Conservation (phyloP, 2,329 filamentous ascomycete genomes). For the Ceratocystiopsis sp. region DNA sequence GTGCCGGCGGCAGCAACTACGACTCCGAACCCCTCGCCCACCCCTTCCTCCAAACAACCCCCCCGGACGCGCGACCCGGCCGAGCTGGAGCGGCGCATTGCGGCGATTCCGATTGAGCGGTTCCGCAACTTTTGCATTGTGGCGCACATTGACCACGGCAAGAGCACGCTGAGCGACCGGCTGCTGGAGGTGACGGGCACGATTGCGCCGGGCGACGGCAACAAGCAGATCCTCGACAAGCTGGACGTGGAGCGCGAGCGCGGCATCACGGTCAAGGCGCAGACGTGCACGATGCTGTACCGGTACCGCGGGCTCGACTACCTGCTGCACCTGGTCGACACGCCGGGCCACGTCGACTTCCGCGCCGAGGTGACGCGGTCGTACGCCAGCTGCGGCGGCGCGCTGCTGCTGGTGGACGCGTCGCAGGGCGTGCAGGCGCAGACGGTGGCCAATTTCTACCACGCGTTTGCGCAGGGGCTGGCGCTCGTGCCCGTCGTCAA, state of each 20-base stretch:
- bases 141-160: constrained; percentile 96
- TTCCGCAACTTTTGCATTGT: constrained; percentile 97
- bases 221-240: constrained; percentile 94
- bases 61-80: constrained; percentile 8
- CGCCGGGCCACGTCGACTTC: constrained; percentile 95
- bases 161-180: constrained; percentile 86
- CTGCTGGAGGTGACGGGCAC: constrained; percentile 88
- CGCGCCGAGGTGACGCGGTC: constrained; percentile 88
- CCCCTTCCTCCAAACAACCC: not conserved
- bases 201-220: constrained; percentile 60
- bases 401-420: constrained; percentile 82
- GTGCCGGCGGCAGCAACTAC: not conserved
- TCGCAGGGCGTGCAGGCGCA: constrained; percentile 95
- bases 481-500: constrained; percentile 84
- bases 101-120: constrained; percentile 59
- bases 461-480: constrained; percentile 84
- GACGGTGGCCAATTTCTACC: constrained; percentile 96
- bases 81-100: constrained; percentile 42
- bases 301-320: constrained; percentile 75
- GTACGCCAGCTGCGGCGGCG: constrained; percentile 90
- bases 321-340: constrained; percentile 87
- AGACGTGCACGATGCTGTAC: constrained; percentile 97
- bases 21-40: not conserved
- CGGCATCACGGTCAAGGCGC: constrained; percentile 96
- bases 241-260: constrained; percentile 91